Percentiles rank a stretch among this genome's conserved stretches.
Conservation (phyloP, 2,329 filamentous ascomycete species). For the Colletotrichum noveboracense region DNA sequence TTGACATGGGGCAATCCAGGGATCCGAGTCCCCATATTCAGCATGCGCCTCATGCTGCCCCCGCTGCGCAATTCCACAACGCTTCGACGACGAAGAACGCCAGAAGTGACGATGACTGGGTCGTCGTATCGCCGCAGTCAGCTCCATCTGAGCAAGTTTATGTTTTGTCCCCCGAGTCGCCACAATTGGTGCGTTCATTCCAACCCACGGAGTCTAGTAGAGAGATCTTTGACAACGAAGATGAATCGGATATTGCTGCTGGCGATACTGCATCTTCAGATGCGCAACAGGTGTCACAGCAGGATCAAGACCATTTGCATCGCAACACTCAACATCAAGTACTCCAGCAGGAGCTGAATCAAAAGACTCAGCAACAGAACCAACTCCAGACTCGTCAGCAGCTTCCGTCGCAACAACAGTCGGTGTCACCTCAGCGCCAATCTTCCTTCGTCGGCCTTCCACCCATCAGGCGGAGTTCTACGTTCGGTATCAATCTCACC, state of each 20-base stretch:
- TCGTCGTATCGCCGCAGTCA: constrained; percentile 32
- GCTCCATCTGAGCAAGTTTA: constrained; percentile 26
- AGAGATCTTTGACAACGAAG: background rate
- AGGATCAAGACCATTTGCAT: background rate
- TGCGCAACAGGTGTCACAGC: background rate
- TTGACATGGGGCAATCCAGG: constrained; percentile 29
- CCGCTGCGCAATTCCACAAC: background rate
- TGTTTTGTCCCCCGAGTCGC: constrained; percentile 26
- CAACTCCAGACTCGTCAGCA: constrained; percentile 23
- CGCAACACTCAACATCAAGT: constrained; percentile 18
- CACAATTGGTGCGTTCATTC: background rate
- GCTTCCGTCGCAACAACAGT: constrained; percentile 14
- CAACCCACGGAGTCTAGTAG: background rate
- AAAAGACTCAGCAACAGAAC: background rate
- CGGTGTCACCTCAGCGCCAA: constrained; percentile 41
- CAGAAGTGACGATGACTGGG: constrained; percentile 33
- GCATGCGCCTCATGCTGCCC: background rate
- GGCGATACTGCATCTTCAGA: background rate
- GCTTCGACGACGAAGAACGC: background rate
- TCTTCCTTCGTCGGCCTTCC: constrained; percentile 63
- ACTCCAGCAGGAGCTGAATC: background rate
- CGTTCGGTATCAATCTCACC: constrained; percentile 50
- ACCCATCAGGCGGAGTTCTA: constrained; percentile 62
- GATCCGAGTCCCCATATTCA: constrained; percentile 1
- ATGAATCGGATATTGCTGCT: background rate